Conservation (phyloP, 1,284 basidiomycete genomes). For the Ustilago sp. region DNA sequence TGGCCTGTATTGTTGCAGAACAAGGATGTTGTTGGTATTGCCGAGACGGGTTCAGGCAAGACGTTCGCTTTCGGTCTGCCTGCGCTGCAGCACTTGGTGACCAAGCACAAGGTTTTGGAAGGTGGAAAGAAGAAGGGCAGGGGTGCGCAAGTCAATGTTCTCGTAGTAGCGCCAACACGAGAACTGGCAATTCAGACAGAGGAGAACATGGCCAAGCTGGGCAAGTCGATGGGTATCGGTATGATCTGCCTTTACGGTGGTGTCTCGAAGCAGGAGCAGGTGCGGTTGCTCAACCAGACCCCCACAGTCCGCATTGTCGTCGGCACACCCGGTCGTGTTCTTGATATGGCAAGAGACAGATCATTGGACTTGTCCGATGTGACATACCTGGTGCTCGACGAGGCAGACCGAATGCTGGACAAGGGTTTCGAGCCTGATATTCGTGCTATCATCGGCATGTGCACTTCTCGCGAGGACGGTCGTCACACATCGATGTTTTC, state of each 20-base stretch:
- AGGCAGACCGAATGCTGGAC: slow-evolving; percentile 98
- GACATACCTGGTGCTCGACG: slow-evolving; percentile 91
- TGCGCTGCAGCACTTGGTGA: slow-evolving; percentile 79
- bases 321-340: slow-evolving; percentile 91
- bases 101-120: slow-evolving; percentile 61
- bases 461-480: slow-evolving; percentile 73
- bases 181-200: slow-evolving; percentile 96
- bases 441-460: slow-evolving; percentile 84
- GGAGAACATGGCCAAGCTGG: slow-evolving; percentile 82
- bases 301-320: slow-evolving; percentile 80
- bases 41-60: slow-evolving; percentile 92
- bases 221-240: slow-evolving; percentile 80
- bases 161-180: slow-evolving; percentile 91
- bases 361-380: slow-evolving; percentile 80
- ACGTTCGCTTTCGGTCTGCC: slow-evolving; percentile 96
- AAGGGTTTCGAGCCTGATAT: slow-evolving; percentile 99
- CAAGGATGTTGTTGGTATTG: slow-evolving; percentile 92
- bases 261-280: slow-evolving; percentile 86
- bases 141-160: slow-evolving; percentile 75
- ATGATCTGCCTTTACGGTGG: slow-evolving; percentile 93
- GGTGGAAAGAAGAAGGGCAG: slow-evolving; percentile 53
- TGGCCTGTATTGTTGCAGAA: slow-evolving; percentile 90
- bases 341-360: slow-evolving; percentile 88
- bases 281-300: slow-evolving; percentile 73
- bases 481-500: slow-evolving; percentile 76